phyloP scores from a whole-genome alignment of 176 grass and related monocot species.

The Triticum turgidum region DNA sequence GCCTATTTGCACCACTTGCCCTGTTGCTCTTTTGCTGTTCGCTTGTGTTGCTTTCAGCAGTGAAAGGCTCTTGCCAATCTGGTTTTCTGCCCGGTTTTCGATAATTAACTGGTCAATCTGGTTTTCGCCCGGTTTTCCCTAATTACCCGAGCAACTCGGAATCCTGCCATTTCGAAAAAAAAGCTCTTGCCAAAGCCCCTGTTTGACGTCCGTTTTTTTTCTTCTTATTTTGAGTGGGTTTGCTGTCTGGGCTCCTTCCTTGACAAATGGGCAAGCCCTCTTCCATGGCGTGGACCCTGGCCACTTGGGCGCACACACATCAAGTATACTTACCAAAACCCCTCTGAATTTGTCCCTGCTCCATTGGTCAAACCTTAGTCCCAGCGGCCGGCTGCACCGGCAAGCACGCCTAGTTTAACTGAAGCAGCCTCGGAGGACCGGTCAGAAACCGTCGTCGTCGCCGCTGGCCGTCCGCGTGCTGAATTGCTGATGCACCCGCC shows the following conservation, averaged over 20 bases:
- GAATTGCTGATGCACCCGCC: neutral
- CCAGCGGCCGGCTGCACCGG: neutral
- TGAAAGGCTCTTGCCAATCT: neutral
- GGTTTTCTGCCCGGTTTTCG: no score
- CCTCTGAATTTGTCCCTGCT: neutral
- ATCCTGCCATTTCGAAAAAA: no score
- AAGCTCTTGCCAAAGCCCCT: no score
- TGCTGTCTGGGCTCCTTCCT: no score
- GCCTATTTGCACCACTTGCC: neutral
- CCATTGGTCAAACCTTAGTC: conserved; percentile 21
- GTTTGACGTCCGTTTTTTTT: no score
- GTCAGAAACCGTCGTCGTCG: neutral
- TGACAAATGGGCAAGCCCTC: neutral
- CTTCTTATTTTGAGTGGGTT: no score
- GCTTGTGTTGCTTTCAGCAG: neutral
- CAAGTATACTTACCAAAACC: neutral
- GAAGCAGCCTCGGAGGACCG: neutral
- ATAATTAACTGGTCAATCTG: no score
- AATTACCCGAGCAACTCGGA: no score
- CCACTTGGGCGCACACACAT: neutral
- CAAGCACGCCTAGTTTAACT: neutral
- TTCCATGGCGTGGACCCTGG: neutral
- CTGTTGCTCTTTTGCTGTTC: neutral
- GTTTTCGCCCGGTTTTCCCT: no score
- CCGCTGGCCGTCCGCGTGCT: neutral